A percentile compares a stretch with the other conserved stretches of the same genome.
Conservation (phyloP, 2,329 filamentous ascomycete species). For the Blumeria hordei region DNA sequence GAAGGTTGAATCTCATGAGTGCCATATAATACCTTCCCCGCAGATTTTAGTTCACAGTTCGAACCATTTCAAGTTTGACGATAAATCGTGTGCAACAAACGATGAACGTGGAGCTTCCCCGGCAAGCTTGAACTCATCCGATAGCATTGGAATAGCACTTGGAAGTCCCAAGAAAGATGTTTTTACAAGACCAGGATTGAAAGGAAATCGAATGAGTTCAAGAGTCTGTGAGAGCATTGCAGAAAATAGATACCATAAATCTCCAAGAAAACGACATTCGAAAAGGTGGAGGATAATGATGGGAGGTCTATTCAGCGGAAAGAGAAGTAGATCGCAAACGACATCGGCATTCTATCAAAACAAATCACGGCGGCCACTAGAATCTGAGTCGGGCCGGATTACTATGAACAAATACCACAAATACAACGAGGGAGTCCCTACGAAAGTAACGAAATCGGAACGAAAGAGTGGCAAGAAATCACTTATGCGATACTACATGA, state of each 20-base stretch:
- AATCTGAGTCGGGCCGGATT: not conserved
- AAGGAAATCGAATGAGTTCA: not conserved
- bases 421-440: no score
- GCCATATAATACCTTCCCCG: no score
- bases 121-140: not conserved
- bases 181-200: not conserved
- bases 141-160: slow-evolving; percentile 44
- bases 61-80: no score
- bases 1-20: no score
- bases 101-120: no score
- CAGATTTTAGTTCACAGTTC: no score
- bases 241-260: not conserved
- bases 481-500: not conserved
- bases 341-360: slow-evolving; percentile 12
- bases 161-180: slow-evolving; percentile 33
- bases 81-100: no score
- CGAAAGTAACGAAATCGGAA: no score
- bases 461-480: no score
- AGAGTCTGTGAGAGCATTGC: not conserved
- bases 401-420: not conserved
- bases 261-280: not conserved
- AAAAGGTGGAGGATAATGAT: slow-evolving; percentile 35
- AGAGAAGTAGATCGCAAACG: slow-evolving; percentile 16
- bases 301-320: slow-evolving; percentile 22
- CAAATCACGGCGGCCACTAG: slow-evolving; percentile 5